Conservation (phyloP, 208 protist genomes). For the Angomonas ambiguus region DNA sequence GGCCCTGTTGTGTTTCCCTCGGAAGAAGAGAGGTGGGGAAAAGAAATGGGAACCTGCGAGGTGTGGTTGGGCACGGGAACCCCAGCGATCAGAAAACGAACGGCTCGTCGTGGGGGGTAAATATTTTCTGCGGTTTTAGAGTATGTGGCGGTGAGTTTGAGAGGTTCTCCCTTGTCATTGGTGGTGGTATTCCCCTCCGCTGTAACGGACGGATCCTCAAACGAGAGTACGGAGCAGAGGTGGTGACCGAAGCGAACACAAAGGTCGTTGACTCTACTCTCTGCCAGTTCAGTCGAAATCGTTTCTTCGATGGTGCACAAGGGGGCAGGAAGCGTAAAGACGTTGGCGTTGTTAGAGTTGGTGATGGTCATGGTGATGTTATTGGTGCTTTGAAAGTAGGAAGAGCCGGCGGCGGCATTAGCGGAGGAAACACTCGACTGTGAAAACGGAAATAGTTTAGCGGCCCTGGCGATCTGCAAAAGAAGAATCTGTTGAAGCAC, state of each 20-base stretch:
- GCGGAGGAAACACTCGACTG: background rate
- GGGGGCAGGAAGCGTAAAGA: constrained; percentile 4
- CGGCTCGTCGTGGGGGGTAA: constrained; percentile 28
- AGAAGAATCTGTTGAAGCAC: constrained; percentile 45
- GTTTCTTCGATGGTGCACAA: constrained; percentile 30
- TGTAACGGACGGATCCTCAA: constrained; percentile 10
- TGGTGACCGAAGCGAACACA: constrained; percentile 33
- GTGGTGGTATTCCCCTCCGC: background rate
- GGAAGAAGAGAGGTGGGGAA: background rate
- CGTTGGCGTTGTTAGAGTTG: constrained; percentile 3
- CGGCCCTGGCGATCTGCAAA: constrained; percentile 17
- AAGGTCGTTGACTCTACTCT: constrained; percentile 25
- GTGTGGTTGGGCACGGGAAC: constrained; percentile 20
- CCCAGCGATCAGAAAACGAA: constrained; percentile 32
- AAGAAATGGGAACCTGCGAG: background rate
- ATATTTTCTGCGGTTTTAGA: constrained; percentile 46
- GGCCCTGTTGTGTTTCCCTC: background rate
- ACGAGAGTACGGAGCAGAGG: constrained; percentile 12
- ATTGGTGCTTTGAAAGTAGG: background rate
- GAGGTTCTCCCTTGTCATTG: background rate
- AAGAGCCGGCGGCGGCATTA: background rate
- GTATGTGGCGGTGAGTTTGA: constrained; percentile 21
- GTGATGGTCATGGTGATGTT: constrained; percentile 1
- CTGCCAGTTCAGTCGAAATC: constrained; percentile 19
- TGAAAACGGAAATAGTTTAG: constrained; percentile 17